Evolutionary conservation across 371 early-diverging fungal species (phyloP), one percentile per base, ranked within the genome.

Genomic region (Mucor plumbeus): DNA sequence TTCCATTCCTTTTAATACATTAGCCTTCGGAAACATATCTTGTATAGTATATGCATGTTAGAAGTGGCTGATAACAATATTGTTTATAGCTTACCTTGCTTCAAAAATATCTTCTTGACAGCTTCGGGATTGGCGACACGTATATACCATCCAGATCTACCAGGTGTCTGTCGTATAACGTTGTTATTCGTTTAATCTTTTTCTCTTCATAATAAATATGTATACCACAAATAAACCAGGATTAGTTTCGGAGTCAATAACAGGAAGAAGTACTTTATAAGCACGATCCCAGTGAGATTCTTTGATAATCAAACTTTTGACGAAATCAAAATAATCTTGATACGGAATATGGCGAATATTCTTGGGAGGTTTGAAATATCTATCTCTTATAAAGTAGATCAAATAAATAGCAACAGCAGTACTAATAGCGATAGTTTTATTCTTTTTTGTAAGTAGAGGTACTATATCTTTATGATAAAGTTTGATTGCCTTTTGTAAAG

Each of bases 271-370:
- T 0, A 31, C 7, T 38, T 64, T 36, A 11, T 71, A 17, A 7
- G 44, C 21, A 1, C 38, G 40, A 13, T 66, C 33, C 39, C 31
- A 31, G 9, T 34, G 21, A 3, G 63, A 33, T 39, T 67, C 61
- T n/a, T 43, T 54, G 4, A 1, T 15, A 10, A 38, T 5, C 34
- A 64, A 11, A 8, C 55, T 39, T 7, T 44, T 63, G 21, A 67
- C 4, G n/a, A n/a, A n/a, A 9, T 43, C 34, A 43, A 60, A 55
- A 5, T 53, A 59, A 13, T 64, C 39, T 3, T 56, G 14, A 40
- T 67, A 59, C 14, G 72, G 78, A 14, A 77, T 34, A 64, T 74
- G 78, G 10, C 72, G 64, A 11, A 77, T 19, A 1, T 43, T 33
- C 15, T 44, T 63, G 14, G 78, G 78, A n/a, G 70, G 70, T 31